phyloP scores from a whole-genome alignment of 2,329 filamentous ascomycete species.

The Ophiostoma perfectum region DNA sequence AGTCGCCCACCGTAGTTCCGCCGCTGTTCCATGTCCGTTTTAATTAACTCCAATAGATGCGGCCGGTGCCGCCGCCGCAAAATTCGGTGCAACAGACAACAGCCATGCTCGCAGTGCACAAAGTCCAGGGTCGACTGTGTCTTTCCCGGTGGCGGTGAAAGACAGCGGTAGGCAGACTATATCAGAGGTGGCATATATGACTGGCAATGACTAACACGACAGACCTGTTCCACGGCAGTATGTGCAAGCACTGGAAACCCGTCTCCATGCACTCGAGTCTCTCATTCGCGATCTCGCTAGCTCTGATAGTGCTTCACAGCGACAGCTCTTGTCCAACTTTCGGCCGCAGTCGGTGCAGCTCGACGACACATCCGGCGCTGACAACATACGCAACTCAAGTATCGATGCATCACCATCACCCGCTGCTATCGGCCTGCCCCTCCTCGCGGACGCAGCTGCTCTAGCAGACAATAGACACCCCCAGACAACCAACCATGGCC shows the following conservation, averaged over 20 bases:
- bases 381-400: background rate
- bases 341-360: background rate
- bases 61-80: conserved; percentile 11
- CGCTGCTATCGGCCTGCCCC: background rate
- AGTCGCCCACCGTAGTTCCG: conserved; percentile 35
- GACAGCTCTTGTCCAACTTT: background rate
- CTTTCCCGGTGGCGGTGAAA: background rate
- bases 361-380: no score
- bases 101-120: conserved; percentile 3
- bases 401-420: background rate
- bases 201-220: background rate
- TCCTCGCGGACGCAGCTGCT: background rate
- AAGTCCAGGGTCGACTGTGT: background rate
- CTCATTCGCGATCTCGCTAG: background rate
- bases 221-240: background rate
- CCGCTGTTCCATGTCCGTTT: conserved; percentile 25
- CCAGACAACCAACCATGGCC: background rate
- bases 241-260: background rate
- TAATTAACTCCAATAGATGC: background rate
- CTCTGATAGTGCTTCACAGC: background rate
- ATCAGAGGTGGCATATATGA: background rate
- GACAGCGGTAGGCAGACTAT: background rate
- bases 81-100: conserved; percentile 5
- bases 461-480: background rate
- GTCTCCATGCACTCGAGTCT: background rate